Evolutionary conservation across 1,284 basidiomycete species (phyloP).

Genomic region (Cryptococcus sp.): DNA sequence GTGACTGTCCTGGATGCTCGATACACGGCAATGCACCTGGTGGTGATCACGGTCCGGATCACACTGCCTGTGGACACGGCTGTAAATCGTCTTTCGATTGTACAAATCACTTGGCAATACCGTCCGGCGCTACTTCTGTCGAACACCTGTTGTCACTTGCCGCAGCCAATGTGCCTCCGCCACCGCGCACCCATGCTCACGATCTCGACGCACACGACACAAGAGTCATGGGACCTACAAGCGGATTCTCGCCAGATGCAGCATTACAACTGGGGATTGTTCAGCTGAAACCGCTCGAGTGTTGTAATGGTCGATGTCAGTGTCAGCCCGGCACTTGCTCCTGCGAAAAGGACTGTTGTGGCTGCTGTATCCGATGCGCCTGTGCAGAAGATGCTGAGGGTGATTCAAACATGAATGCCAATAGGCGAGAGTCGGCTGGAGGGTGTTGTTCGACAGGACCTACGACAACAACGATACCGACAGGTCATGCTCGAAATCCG

Average conservation of each 20-base stretch:
- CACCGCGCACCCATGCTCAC: conserved; percentile 8
- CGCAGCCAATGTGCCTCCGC: conserved; percentile 39
- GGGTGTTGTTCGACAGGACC: conserved; percentile 6
- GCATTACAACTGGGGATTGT: conserved; percentile 39
- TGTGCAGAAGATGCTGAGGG: conserved; percentile 37
- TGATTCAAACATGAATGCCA: conserved; percentile 10
- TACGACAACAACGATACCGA: conserved; percentile 4
- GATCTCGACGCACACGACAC: conserved; percentile 39
- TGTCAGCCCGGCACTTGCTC: conserved; percentile 44
- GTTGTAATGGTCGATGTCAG: conserved; percentile 48
- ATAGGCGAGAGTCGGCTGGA: not conserved
- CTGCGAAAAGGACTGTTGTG: conserved; percentile 48
- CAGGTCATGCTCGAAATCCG: conserved; percentile 11
- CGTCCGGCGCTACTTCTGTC: conserved; percentile 43
- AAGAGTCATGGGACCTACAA: conserved; percentile 34
- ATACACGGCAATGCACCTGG: conserved; percentile 27
- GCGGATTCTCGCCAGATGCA: conserved; percentile 29
- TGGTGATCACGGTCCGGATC: conserved; percentile 12
- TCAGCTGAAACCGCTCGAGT: conserved; percentile 45
- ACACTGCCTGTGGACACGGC: conserved; percentile 25
- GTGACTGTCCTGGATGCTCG: conserved; percentile 46
- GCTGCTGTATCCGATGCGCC: conserved; percentile 44
- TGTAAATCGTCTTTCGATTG: conserved; percentile 44
- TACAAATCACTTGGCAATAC: conserved; percentile 37
- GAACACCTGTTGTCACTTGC: conserved; percentile 44